Evolutionary conservation across 2,329 filamentous ascomycete species (phyloP).

Genomic region (Epichloe uncinata): DNA sequence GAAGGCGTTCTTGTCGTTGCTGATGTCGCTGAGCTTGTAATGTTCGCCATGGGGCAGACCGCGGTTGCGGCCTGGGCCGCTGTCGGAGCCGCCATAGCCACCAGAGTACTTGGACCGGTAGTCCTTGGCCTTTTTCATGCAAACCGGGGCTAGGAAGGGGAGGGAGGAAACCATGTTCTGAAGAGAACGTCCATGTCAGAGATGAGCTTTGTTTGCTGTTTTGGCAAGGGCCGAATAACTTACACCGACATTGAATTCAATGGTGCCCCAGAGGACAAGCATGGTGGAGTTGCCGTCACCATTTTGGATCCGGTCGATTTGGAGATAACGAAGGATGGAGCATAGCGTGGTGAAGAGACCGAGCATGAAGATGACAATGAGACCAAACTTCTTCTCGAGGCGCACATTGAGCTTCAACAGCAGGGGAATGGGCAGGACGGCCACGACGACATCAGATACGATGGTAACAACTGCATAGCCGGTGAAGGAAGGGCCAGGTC

Average conservation of each 20-base stretch:
- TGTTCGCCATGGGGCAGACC: conserved; percentile 15
- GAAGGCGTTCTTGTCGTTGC: conserved; percentile 18
- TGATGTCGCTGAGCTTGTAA: conserved; percentile 27
- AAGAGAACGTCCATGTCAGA: background rate
- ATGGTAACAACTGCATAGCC: conserved; percentile 39
- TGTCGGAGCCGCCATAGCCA: conserved; percentile 12
- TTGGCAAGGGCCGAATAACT: conserved; percentile 10
- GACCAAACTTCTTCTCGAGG: conserved; percentile 33
- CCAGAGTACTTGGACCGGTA: conserved; percentile 26
- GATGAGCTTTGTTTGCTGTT: background rate
- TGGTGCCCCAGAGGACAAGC: conserved; percentile 41
- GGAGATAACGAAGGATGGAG: conserved; percentile 36
- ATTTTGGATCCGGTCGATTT: conserved; percentile 35
- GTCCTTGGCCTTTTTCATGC: conserved; percentile 27
- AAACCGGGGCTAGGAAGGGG: conserved; percentile 31
- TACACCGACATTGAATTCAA: conserved; percentile 45
- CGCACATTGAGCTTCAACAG: conserved; percentile 34
- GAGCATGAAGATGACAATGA: conserved; percentile 37
- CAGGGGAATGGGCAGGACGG: conserved; percentile 36
- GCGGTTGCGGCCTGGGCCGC: conserved; percentile 12
- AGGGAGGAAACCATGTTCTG: conserved; percentile 34
- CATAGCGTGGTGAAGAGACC: conserved; percentile 43
- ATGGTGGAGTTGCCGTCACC: conserved; percentile 42
- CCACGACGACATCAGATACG: conserved; percentile 34
- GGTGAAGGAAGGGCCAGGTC: conserved; percentile 34